Evolutionary conservation across 2,329 filamentous ascomycete species (phyloP).

Genomic region (Apiospora pterosperma): DNA sequence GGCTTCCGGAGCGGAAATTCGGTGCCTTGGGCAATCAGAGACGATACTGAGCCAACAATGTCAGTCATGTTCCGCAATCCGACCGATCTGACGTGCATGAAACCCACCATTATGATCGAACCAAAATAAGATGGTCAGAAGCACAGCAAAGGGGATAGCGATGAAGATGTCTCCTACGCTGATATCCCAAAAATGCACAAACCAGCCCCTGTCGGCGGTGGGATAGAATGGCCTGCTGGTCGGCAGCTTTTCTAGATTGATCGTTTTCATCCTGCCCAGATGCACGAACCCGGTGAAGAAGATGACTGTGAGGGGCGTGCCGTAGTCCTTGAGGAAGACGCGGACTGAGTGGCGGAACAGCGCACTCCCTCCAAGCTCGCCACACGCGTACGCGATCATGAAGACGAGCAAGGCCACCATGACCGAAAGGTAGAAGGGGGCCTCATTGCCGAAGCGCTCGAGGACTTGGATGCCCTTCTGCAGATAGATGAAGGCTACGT

Average conservation of each 20-base stretch:
- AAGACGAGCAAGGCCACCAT: slow-evolving; percentile 75
- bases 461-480: slow-evolving; percentile 89
- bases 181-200: slow-evolving; percentile 80
- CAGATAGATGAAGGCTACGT: slow-evolving; percentile 87
- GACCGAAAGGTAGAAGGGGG: slow-evolving; percentile 75
- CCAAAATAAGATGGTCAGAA: slow-evolving; percentile 83
- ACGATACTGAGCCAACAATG: slow-evolving; percentile 57
- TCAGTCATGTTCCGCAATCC: neutral
- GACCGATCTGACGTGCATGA: neutral
- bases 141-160: slow-evolving; percentile 80
- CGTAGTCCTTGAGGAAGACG: slow-evolving; percentile 86
- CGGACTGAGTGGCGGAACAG: slow-evolving; percentile 73
- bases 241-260: slow-evolving; percentile 69
- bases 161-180: slow-evolving; percentile 71
- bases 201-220: slow-evolving; percentile 69
- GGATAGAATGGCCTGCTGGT: slow-evolving; percentile 77
- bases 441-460: slow-evolving; percentile 64
- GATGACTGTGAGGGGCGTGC: slow-evolving; percentile 75
- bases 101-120: slow-evolving; percentile 79
- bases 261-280: slow-evolving; percentile 73
- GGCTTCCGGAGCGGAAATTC: slow-evolving; percentile 80
- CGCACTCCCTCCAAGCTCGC: slow-evolving; percentile 64
- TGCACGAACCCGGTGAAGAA: slow-evolving; percentile 92
- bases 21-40: slow-evolving; percentile 77
- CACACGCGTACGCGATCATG: slow-evolving; percentile 71